A percentile compares a stretch with the other conserved stretches of the same genome.
Evolutionary conservation across 2,329 filamentous ascomycete species (phyloP).

Genomic region (Penicillium hesseltinei): DNA sequence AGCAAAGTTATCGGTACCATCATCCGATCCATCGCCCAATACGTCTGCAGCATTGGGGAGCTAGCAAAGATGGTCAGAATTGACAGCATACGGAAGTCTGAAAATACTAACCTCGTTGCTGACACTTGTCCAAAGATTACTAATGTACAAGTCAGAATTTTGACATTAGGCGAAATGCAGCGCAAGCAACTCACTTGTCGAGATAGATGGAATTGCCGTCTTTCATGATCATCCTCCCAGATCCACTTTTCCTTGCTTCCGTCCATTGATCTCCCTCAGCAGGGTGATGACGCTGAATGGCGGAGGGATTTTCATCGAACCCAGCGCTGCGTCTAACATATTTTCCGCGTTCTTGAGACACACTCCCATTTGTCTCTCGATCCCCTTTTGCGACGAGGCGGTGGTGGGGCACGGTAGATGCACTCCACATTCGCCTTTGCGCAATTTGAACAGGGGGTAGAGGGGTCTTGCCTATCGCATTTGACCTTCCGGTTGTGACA

Average conservation of each 20-base stretch:
- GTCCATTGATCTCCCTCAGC: no score
- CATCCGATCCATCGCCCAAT: conserved; percentile 13
- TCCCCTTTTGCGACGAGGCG: conserved; percentile 28
- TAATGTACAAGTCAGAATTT: conserved; percentile 4
- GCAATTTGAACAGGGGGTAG: conserved; percentile 50
- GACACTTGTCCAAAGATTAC: conserved; percentile 23
- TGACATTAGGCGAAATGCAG: neutral
- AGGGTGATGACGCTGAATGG: neutral
- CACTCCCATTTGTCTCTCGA: conserved; percentile 5
- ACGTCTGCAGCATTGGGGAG: conserved; percentile 23
- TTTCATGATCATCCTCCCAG: conserved; percentile 24
- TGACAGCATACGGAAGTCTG: neutral
- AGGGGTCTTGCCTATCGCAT: conserved; percentile 44
- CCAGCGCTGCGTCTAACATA: conserved; percentile 1
- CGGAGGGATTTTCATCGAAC: neutral
- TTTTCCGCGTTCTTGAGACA: conserved; percentile 13
- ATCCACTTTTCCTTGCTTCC: neutral
- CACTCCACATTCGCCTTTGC: conserved; percentile 40
- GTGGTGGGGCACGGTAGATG: conserved; percentile 31
- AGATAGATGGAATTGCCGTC: conserved; percentile 26
- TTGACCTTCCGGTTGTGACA: conserved; percentile 46
- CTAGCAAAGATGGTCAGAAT: conserved; percentile 10
- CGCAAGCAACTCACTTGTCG: conserved; percentile 20
- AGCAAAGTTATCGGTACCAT: conserved; percentile 4
- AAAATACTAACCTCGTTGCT: conserved; percentile 19